Base-by-base conservation (phyloP, 306 rosid genomes). In the Fragaria iinumae region DNA sequence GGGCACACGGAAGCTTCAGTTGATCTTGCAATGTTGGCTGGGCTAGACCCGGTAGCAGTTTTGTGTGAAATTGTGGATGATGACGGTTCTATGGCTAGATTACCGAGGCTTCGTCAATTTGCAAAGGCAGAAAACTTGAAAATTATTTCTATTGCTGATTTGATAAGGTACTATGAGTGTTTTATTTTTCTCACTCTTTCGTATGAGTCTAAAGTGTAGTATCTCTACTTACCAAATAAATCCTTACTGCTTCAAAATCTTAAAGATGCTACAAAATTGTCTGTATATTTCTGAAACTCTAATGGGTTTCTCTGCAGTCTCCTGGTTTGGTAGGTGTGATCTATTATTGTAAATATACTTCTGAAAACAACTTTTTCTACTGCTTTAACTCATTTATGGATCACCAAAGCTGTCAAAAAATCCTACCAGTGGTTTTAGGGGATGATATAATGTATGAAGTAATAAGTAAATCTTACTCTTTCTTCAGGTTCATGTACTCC, bases 1-100 rank as follows among this genome's bases (percentile, higher is more conserved):
- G 99, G 97, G 73, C 99, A 95, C 74, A 92, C 97, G 6, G 99
- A 95, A 88, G 97, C 97, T 74, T 89, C 99, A 6, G 99, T 89
- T 67, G 99, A 95, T 83, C 99, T 95, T 73, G 85, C 96, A 2
- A 25, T 90, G 65, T 89, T 92, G 70, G 97, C 99, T 76, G 99
- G 99, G 56, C 78, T 90, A 77, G 89, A 89, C 2, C 97, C 99
- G 2, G 91, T 81, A 21, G 92, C 87, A 72, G 85, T 95, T 82
- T 84, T 92, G 50, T 95, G 97, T 84, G 99, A 95, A 86, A 78
- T 95, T 80, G 99, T 95, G 32, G 99, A 95, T 82, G 99, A 95
- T 72, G 99, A 95, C 50, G 97, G 97, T 85, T 92, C 97, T 83
- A 92, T 95, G 99, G 99, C 99, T 76, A 89, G 99, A 73, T 77